Conservation (phyloP, 1,139 yeast genomes). For the Geotrichum candidum region DNA sequence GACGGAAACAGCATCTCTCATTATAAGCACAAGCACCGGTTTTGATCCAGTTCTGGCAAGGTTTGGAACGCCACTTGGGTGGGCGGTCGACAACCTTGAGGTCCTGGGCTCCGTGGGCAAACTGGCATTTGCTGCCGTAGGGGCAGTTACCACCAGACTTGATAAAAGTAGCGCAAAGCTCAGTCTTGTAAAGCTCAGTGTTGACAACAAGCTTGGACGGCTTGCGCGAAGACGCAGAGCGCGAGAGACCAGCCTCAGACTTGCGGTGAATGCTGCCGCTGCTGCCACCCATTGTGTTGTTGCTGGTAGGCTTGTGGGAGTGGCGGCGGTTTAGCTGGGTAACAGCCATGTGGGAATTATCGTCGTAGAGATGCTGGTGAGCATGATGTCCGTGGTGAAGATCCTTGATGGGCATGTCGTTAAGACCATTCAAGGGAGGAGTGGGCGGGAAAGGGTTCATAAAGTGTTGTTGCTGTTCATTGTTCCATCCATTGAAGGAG, state of each 20-base stretch:
- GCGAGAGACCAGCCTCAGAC: background rate
- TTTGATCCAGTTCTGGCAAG: slow-evolving; percentile 83
- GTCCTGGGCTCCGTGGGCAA: slow-evolving; percentile 84
- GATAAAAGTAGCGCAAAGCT: slow-evolving; percentile 74
- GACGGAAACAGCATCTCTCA: slow-evolving; percentile 86
- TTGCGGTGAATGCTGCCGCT: background rate
- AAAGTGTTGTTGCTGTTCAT: background rate
- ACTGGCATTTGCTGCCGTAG: slow-evolving; percentile 86
- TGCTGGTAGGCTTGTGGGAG: background rate
- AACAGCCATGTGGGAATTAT: background rate
- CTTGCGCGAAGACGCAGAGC: background rate
- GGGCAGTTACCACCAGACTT: slow-evolving; percentile 62
- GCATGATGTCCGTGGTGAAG: slow-evolving; percentile 3
- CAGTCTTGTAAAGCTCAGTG: slow-evolving; percentile 80
- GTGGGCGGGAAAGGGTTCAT: slow-evolving; percentile 8
- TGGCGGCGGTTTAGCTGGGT: slow-evolving; percentile 5
- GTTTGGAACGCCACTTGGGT: slow-evolving; percentile 84
- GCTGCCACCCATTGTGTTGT: slow-evolving; percentile 2
- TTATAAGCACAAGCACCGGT: slow-evolving; percentile 84
- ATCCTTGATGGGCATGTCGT: background rate
- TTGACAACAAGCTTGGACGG: slow-evolving; percentile 42
- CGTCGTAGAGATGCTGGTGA: slow-evolving; percentile 2
- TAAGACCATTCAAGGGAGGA: background rate
- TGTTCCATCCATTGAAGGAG: background rate
- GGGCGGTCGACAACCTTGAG: slow-evolving; percentile 68